A percentile compares a stretch with the other conserved stretches of the same genome.
Conservation (phyloP, 306 rosid genomes). For the Lathyrus oleraceus region DNA sequence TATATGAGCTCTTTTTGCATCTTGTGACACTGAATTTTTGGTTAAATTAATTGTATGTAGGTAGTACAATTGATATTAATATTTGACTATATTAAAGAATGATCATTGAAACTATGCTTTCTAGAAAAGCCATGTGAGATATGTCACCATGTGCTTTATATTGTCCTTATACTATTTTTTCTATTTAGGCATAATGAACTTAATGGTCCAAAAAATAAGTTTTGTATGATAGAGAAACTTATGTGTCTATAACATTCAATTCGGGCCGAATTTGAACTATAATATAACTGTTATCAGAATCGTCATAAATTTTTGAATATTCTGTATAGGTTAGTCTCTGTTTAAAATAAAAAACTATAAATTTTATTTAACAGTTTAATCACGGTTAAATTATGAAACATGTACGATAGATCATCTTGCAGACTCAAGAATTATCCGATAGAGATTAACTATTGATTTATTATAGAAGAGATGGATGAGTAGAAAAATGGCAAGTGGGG, state of each 20-base stretch:
- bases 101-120: slow-evolving; percentile 29
- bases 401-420: no score
- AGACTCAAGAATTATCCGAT: no score
- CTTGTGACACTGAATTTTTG: background rate
- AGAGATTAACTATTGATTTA: no score
- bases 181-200: slow-evolving; percentile 17
- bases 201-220: slow-evolving; percentile 34
- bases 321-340: no score
- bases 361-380: no score
- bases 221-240: slow-evolving; percentile 4
- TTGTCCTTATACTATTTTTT: slow-evolving; percentile 24
- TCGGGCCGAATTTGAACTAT: background rate
- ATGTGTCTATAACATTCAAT: slow-evolving; percentile 18
- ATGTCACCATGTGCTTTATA: slow-evolving; percentile 45
- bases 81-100: slow-evolving; percentile 28
- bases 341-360: no score
- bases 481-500: slow-evolving; percentile 31
- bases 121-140: slow-evolving; percentile 54
- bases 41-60: slow-evolving; percentile 30
- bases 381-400: no score
- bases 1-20: slow-evolving; percentile 27
- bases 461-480: slow-evolving; percentile 25
- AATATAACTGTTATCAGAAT: no score
- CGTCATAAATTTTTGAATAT: no score
- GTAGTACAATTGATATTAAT: background rate